Base-by-base conservation (phyloP, 768 basidiomycete genomes). In the Crepidotus variabilis region DNA sequence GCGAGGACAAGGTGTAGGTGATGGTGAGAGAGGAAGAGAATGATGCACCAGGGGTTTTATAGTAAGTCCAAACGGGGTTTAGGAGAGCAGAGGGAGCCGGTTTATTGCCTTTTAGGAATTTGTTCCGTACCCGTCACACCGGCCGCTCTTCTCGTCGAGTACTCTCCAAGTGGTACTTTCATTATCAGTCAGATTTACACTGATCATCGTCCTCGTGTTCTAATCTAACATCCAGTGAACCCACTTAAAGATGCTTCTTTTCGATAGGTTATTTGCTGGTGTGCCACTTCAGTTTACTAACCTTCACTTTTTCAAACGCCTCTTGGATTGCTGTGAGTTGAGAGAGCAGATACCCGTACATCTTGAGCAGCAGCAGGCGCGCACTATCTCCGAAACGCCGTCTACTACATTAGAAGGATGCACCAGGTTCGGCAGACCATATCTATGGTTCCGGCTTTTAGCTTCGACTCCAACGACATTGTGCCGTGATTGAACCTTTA, bases 31-130 rank as follows among this genome's bases (percentile, higher is more conserved):
- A 61, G 60, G 62, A 59, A 52, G 60, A 63, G 61, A 58, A 53
- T 54, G 48, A 59, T 58, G 59, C 53, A 57, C 63, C 66, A 59
- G 58, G 56, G 63, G 61, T 64, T 61, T 62, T 63, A 64, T 64
- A 68, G 58, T 59, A 61, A 57, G 39, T 43, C 39, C 39, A 43
- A 43, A 43, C 59, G 61, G 32, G 51, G 50, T 62, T 61, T 55
- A 61, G 61, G 63, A 61, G 60, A 64, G 64, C 60, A 63, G 57
- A 56, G 60, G 57, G 54, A 53, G 55, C 54, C 58, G 57, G 60
- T 58, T 49, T 57, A 46, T 68, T 66, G 45, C 65, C 63, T 65
- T 65, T 62, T 57, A 63, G 54, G 56, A 61, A 24, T 56, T 56
- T 62, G 51, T 45, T 60, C 58, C 61, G 62, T 62, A 60, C 58